These are phyloP conservation scores for Tricholoma terreum DNA, from an alignment of 768 basidiomycete genomes.

Conservation along the genomic window DNA sequence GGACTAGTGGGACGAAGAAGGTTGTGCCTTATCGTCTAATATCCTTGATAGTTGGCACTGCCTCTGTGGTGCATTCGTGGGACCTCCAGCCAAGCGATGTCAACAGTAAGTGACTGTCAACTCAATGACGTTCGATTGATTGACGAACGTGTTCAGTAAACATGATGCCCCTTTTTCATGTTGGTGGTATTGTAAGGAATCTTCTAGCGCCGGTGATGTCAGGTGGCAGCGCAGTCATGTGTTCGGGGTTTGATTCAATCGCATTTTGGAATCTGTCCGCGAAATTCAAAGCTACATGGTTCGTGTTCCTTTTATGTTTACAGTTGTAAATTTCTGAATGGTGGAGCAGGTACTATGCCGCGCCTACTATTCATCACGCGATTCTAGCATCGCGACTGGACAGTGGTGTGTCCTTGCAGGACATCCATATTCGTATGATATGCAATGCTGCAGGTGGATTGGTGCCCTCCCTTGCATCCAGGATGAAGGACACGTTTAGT, in stretches of 20 bases:
- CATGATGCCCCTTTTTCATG: slow-evolving; percentile 59
- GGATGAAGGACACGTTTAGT: slow-evolving; percentile 43
- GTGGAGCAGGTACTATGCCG: slow-evolving; percentile 43
- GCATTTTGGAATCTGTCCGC: slow-evolving; percentile 45
- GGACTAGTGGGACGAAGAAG: slow-evolving; percentile 56
- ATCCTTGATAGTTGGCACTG: slow-evolving; percentile 42
- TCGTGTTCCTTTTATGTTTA: not conserved
- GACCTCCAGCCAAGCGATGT: slow-evolving; percentile 36
- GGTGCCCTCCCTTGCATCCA: slow-evolving; percentile 47
- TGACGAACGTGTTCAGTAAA: slow-evolving; percentile 29
- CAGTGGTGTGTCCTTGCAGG: slow-evolving; percentile 26
- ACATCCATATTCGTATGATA: slow-evolving; percentile 41
- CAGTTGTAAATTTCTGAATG: slow-evolving; percentile 19
- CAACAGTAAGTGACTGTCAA: slow-evolving; percentile 36
- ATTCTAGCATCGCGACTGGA: slow-evolving; percentile 39
- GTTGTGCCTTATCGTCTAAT: slow-evolving; percentile 43
- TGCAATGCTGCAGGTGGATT: slow-evolving; percentile 53
- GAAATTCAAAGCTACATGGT: slow-evolving; percentile 47
- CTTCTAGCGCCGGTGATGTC: slow-evolving; percentile 53
- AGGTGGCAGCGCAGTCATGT: slow-evolving; percentile 55
- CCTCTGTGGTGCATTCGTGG: slow-evolving; percentile 44
- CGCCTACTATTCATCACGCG: slow-evolving; percentile 49
- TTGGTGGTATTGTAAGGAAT: slow-evolving; percentile 59
- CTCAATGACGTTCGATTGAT: not conserved
- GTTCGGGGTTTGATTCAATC: slow-evolving; percentile 50